Evolutionary conservation across 2,329 filamentous ascomycete genomes (phyloP), one percentile per base, ranked within the genome.

Genomic region (Fusarium sp.): DNA sequence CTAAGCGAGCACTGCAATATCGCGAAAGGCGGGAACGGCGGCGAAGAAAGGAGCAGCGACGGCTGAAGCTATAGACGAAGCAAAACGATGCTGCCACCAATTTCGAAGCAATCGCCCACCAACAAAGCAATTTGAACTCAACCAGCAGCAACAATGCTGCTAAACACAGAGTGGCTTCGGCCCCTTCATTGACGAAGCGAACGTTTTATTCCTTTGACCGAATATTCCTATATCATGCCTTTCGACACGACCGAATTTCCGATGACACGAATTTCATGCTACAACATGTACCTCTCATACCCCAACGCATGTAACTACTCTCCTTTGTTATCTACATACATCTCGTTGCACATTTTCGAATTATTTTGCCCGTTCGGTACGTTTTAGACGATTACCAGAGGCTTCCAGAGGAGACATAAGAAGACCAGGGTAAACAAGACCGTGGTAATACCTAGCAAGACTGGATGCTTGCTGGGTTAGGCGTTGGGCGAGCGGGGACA

Each of bases 41-140:
- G 57, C 78, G 78, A 72, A 77, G 76, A 75, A 81, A 80, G 72
- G 79, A 81, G 62, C 73, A 78, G 64, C 73, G 78, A 46, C 78
- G 78, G 56, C 57, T 80, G 46, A 80, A 79, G 72, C 73, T 80
- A 52, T 81, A 73, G 52, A 63, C 28, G 58, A 55, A 57, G 49
- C 59, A 18, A 46, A 58, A 52, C 22, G 24, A 63, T 63, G 20
- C 33, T 38, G 62, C 42, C 42, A 64, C 55, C 48, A 68, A 65
- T 33, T 33, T 24, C n/a, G 7, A 28, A 39, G 34, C 17, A 39
- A 28, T 28, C 43, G 33, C 18, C 10, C 26, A 53, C 48, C 22
- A 49, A 39, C 51, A 18, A 50, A 33, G 39, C 43, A 33, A 22
- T 34, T 51, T 20, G 31, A n/a, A 52, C 43, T 26, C 44, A 34